Evolutionary conservation across 352 stramenopile species (phyloP), one percentile per base, ranked within the genome.

Genomic region (Pythium vanterpoolii): DNA sequence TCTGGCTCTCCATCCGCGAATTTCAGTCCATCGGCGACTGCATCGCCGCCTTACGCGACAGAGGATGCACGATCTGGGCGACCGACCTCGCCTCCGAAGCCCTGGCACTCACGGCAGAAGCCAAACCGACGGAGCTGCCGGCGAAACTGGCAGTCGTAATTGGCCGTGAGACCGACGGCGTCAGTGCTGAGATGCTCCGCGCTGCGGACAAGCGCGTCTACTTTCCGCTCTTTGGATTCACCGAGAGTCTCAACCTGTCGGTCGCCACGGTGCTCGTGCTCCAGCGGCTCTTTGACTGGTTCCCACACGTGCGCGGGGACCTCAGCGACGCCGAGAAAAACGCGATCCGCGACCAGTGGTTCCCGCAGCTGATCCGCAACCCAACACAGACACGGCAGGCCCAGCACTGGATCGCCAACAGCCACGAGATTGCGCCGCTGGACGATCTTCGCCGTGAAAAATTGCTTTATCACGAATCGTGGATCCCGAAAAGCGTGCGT

Each of bases 241-340:
- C 89, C 10, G 94, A 98, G 74, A 97, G 86, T 36, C 73, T 98
- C 24, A 98, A 98, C 70, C 62, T 98, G 42, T 94, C 76, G 54
- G 94, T 98, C 7, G 92, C 94, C 6, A 96, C 92, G 28, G 94
- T 91, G 44, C 72, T 98, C 52, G 87, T 98, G 59, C 72, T 98
- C 3, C 87, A 97, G 76, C 76, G 89, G 48, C 57, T 98, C 19
- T 62, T 92, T 24, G 78, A 90, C 40, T 89, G 79, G 81, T 91
- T 89, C 62, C 81, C 81, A 21, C 55, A 73, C 11, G 68, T 87
- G 24, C 81, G 81, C 10, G 81, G 81, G 10, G 81, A 89, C 34
- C 58, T 91, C 4, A 62, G 52, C 5, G 70, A 77, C 0, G 40
- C 62, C 0, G 77, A 89, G 60, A 83, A 79, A 27, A 61, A 76